Base-by-base conservation (phyloP, 2,329 filamentous ascomycete genomes). In the Cytospora paraplurivora region DNA sequence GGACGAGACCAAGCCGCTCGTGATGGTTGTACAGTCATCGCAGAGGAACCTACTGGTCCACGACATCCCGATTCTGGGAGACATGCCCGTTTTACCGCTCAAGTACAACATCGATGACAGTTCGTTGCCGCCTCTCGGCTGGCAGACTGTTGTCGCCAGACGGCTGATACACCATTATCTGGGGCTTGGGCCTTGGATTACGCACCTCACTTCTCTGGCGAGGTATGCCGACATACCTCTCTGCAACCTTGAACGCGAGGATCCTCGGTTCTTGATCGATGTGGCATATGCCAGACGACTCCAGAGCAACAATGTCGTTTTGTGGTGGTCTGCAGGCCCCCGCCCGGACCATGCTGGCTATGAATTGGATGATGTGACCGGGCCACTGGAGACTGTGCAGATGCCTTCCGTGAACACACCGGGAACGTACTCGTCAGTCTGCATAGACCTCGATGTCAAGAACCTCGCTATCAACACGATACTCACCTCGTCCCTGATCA, bases 401-500 rank as follows among this genome's bases (percentile, higher is more conserved):
- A 96, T 98, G 92, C 94, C 95, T 0, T 89, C 89, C 15, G 86
- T 97, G 73, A 99, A 99, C 74, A 94, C 92, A 57, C 91, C 94
- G 0, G 94, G 93, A 49, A 96, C 94, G 0, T 99, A 96, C 74
- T 90, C 93, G 1, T 97, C 94, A 0, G 95, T 99, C 3, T 99
- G 95, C 73, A 95, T 99, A 67, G 95, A 99, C 70, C 78, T 99
- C 15, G 92, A 96, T 67, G 87, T 99, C 56, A 91, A 93, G 53
- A 99, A 99, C 72, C 83, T 99, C 15, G 90, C 93, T 5, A 98
- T 99, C 78, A 99, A 99, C 77, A 99, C 96, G 0, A 96, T 99
- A 55, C 81, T 99, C 19, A 97, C 95, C 0, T 97, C 94, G 0
- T 96, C 95, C 0, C 85, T 99, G 11, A 93, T 99, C 81, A 98